Base-by-base conservation (phyloP, 129 eudicot species). In the Escallonia herrerae region DNA sequence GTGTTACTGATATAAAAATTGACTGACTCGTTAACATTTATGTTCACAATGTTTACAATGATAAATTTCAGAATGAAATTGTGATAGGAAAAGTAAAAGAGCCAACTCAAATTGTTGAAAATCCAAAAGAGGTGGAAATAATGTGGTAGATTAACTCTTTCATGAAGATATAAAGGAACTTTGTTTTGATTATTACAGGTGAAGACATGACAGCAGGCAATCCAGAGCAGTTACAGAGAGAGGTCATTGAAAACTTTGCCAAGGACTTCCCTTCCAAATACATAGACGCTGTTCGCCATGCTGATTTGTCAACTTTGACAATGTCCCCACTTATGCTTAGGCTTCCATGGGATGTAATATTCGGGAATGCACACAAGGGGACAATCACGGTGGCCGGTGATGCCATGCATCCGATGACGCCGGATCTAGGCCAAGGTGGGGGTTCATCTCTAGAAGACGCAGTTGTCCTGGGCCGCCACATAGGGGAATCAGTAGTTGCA, bases 341-440 rank as follows among this genome's bases (percentile, higher is more conserved):
- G 13, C 47, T 49, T 9, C 78, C 78, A n/a, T 72, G 78, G 82
- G 40, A 78, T 12, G 43, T 72, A 5, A 13, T 72, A 8, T 67
- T 64, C 48, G 78, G 79, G 1, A 72, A 73, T 37, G 33, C 62
- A 14, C 40, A 48, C 39, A 47, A 78, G 50, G 78, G 66, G 51
- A 72, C 69, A 10, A 42, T 78, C 22, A 43, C 58, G 8, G 67
- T 78, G 15, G 73, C 65, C 0, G 82, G 82, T 4, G 82, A 78
- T 43, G 82, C 82, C 22, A 52, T 78, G 43, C 82, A 78, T 54
- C 78, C 79, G 5, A 72, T 72, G 82, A 78, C 82, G 38, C 82
- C 82, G 8, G 78, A 78, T 40, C 14, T 78, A 3, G 82, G 44
- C 56, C 82, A 78, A 65, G 82, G 82, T 4, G 82, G 62, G 1